Evolutionary conservation across 257 asterid genomes (phyloP), one percentile per base, ranked within the genome.

Genomic region (Solanum infundibuliforme): DNA sequence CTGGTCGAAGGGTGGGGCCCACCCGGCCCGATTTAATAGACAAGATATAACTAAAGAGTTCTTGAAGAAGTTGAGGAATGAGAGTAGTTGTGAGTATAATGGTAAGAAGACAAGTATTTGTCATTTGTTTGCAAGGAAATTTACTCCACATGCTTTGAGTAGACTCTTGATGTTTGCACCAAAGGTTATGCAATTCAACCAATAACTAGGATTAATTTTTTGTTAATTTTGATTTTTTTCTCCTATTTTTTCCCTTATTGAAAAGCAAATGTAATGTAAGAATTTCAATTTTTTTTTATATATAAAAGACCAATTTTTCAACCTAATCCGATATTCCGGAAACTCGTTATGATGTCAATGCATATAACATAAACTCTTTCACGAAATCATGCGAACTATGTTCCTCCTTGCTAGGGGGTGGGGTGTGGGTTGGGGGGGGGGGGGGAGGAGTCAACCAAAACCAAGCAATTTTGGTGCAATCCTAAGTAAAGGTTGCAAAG

Each of bases 1-100:
- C 87, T 95, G 98, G 99, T 92, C 98, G 16, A 91, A 90, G 55
- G 98, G 98, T 3, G 98, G 98, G 81, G 94, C 98, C 27, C 99
- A 97, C 85, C 98, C 98, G 2, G 41, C 91, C 27, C 90, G 88
- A 77, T 95, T 87, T 46, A 58, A 87, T 2, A 88, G 96, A 87
- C 73, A 91, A 13, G 88, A 92, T 36, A 86, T 97, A 7, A 90
- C 92, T 46, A 87, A 72, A 23, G 94, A 88, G 90, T 88, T 91
- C 43, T 83, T 97, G 92, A 92, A 92, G 90, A 90, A 18, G 88
- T n/a, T 95, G 91, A 92, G 97, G 89, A 86, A 68, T 39, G 95
- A 94, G 9, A 39, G 84, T 2, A 41, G 34, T 11, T 97, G 98
- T 34, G 93, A 90, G 88, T 94, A 96, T 88, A 96, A 96, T 86